Base-by-base conservation (phyloP, 2,329 filamentous ascomycete genomes). In the Aspergillus bombycis region DNA sequence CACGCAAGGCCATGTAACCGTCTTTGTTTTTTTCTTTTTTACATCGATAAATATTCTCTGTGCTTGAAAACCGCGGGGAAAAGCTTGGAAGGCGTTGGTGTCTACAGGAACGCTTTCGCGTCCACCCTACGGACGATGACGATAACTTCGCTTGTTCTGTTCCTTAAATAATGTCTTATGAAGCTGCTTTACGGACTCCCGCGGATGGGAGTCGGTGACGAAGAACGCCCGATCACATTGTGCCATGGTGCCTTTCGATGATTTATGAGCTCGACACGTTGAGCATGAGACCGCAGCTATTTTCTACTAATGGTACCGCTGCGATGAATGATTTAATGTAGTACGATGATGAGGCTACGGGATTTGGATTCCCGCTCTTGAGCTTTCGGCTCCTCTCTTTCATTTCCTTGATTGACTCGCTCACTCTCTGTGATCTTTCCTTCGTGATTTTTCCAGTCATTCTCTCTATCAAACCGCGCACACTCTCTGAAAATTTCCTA, bases 1-100 rank as follows among this genome's bases (percentile, higher is more conserved):
- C 64, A 16, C 67, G 67, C 57, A 69, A 69, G 32, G 57, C 64
- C 5, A 62, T 69, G 58, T 70, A 59, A 65, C 50, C 10, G 2
- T n/a, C 48, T n/a, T 50, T 38, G 57, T 16, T 21, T 58, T 57
- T 52, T 16, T 52, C 60, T 48, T 30, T 36, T 14, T 14, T 41
- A n/a, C 9, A n/a, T 41, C 16, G 32, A 26, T 36, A 19, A 23
- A 21, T 11, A 32, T 45, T 36, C 14, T 10, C 9, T 36, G 30
- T 36, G 32, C 21, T 54, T 36, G 21, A 54, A 32, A 16, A 6
- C 5, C 30, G 19, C 28, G 41, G 30, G 23, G 3, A 62, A 64
- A 65, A 61, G 55, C 58, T 50, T 26, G 45, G 12, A 55, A 16
- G 63, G 64, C 62, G 61, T 66, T 64, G 58, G 62, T 26, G 10